Percentiles rank a stretch among this genome's conserved stretches.
Evolutionary conservation across 345 rosid species (phyloP).

Genomic region (Rhizophora mangle): DNA sequence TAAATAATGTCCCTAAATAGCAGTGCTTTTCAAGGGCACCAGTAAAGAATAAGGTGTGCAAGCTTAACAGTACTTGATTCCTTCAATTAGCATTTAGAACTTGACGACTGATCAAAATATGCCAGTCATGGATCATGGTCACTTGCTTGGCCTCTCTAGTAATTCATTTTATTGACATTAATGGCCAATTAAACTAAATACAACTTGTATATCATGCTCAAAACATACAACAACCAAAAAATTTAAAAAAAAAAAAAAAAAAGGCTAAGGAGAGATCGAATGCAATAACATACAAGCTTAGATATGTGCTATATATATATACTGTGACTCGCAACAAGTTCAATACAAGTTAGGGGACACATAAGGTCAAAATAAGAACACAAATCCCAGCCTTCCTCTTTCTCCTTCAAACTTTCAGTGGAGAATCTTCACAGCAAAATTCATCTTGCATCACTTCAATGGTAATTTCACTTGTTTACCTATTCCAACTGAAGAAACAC

Average conservation of each 20-base stretch:
- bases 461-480: slow-evolving; percentile 33
- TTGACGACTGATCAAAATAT: neutral
- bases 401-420: slow-evolving; percentile 18
- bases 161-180: no score
- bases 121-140: neutral
- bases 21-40: neutral
- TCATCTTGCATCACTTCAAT: slow-evolving; percentile 6
- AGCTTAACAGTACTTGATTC: slow-evolving; percentile 24
- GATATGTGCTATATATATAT: slow-evolving; percentile 1
- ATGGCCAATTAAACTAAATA: no score
- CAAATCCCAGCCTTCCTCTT: slow-evolving; percentile 3
- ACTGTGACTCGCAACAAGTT: slow-evolving; percentile 20
- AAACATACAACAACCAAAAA: no score
- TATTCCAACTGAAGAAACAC: slow-evolving; percentile 38
- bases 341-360: slow-evolving; percentile 16
- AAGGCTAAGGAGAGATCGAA: neutral
- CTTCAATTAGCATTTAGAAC: no score
- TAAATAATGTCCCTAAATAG: slow-evolving; percentile 11
- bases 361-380: slow-evolving; percentile 26
- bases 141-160: neutral
- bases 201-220: slow-evolving; percentile 2
- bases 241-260: neutral
- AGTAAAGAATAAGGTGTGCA: neutral
- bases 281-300: neutral
- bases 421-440: slow-evolving; percentile 25